Evolutionary conservation across 129 eudicot species (phyloP).

Genomic region (Centrapalus pauciflorus): DNA sequence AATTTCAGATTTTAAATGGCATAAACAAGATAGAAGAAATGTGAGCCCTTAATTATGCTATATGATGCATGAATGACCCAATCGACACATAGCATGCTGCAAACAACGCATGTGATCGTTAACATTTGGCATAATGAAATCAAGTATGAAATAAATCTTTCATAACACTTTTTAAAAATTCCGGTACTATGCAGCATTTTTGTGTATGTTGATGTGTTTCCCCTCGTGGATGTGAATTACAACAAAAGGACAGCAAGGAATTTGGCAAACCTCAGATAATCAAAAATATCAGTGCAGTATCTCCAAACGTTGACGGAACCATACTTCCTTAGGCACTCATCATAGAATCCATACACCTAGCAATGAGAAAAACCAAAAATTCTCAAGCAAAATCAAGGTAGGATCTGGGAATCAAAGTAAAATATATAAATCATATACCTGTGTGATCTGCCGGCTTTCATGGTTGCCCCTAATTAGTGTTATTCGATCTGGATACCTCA

Average conservation of each 20-base stretch:
- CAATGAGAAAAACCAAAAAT: slow-evolving; percentile 17
- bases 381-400: slow-evolving; percentile 4
- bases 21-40: not conserved
- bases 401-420: not conserved
- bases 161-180: too few species aligned
- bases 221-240: too few species aligned
- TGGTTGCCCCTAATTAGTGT: slow-evolving; percentile 95
- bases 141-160: too few species aligned
- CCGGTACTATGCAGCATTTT: too few species aligned
- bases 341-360: slow-evolving; percentile 96
- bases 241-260: slow-evolving; percentile 7
- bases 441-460: slow-evolving; percentile 98
- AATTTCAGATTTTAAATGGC: not conserved
- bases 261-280: slow-evolving; percentile 73
- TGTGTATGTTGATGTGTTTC: too few species aligned
- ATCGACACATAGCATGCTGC: too few species aligned
- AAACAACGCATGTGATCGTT: too few species aligned
- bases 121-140: too few species aligned
- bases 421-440: slow-evolving; percentile 40
- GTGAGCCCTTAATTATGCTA: too few species aligned
- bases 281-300: slow-evolving; percentile 96
- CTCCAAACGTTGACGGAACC: slow-evolving; percentile 98
- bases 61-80: too few species aligned
- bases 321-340: slow-evolving; percentile 87
- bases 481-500: slow-evolving; percentile 93